Evolutionary conservation across 2,329 filamentous ascomycete genomes (phyloP).

Genomic region (Fusarium continuum): DNA sequence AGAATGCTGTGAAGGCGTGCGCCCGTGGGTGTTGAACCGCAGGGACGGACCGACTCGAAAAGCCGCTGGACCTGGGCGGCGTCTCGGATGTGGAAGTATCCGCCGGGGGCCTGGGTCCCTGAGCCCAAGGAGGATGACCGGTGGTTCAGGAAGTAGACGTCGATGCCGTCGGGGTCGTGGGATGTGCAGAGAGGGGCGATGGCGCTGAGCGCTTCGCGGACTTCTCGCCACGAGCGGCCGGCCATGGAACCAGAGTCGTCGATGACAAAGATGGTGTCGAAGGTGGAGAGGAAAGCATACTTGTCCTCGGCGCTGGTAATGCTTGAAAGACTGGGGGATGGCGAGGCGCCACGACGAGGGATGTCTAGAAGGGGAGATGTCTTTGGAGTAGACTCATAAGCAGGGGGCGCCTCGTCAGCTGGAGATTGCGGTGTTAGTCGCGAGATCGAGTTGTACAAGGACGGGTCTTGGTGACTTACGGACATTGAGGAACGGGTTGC

Average conservation of each 20-base stretch:
- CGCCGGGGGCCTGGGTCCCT: conserved; percentile 54
- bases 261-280: conserved; percentile 90
- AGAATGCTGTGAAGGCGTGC: conserved; percentile 76
- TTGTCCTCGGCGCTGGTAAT: conserved; percentile 65
- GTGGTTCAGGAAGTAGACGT: conserved; percentile 91
- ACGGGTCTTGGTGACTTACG: conserved; percentile 1
- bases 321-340: conserved; percentile 35
- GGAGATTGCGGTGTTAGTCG: neutral
- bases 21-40: conserved; percentile 78
- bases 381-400: conserved; percentile 42
- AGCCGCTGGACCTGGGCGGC: conserved; percentile 69
- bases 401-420: conserved; percentile 49
- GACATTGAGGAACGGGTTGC: conserved; percentile 7
- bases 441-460: neutral
- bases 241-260: conserved; percentile 93
- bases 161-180: conserved; percentile 85
- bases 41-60: conserved; percentile 73
- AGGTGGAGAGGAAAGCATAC: conserved; percentile 78
- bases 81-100: conserved; percentile 72
- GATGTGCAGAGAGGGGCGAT: conserved; percentile 85
- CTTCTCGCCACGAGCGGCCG: conserved; percentile 79
- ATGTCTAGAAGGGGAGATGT: conserved; percentile 13
- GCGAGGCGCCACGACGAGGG: conserved; percentile 21
- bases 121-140: conserved; percentile 51
- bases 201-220: conserved; percentile 71